Base-by-base conservation (phyloP, 768 basidiomycete species). In the Heimioporus sp. region DNA sequence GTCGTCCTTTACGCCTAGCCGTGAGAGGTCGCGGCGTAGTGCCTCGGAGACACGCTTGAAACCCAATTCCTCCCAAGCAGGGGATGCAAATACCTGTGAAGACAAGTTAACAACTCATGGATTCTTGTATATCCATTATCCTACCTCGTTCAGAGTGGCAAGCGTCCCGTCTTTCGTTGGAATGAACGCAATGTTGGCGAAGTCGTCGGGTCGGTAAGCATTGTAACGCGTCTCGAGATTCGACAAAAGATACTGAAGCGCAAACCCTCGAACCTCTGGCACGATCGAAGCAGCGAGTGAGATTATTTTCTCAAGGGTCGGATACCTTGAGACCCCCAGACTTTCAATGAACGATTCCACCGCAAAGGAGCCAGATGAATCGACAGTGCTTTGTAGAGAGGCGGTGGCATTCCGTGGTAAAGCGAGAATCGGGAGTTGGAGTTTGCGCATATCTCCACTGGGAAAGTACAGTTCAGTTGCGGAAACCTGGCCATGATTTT, bases 391-490 rank as follows among this genome's bases (percentile, higher is more conserved):
- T 17, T 46, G 46, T 6, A 37, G 31, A 34, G 17, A 17, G 32
- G n/a, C 10, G 16, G 39, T 8, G n/a, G 24, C 9, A 3, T 39
- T 38, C 13, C 9, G 31, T 16, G 49, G 53, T 13, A 60, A 51
- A 20, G 49, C 87, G 31, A 98, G 76, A 6, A 94, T 63, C 4
- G 94, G 93, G n/a, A 98, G 70, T 12, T 79, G 80, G 8, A 98
- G 73, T 39, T 79, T 72, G 19, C 87, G 77, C 50, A 92, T 78
- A 2, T 76, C 71, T 30, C 83, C 83, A 0, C 80, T 57, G 1
- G 95, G 96, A 59, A 95, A 90, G 63, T 94, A 96, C 10, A 98
- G 70, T 49, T 90, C 81, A n/a, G 42, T 46, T 17, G 39, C 51
- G 15, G 52, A 46, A 35, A 28, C 28, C 37, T 13, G 53, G 28